Percentiles rank a stretch among this genome's conserved stretches.
These are phyloP conservation scores for Candida oleophila DNA, from an alignment of 805 yeast genomes.

Conservation along the genomic window DNA sequence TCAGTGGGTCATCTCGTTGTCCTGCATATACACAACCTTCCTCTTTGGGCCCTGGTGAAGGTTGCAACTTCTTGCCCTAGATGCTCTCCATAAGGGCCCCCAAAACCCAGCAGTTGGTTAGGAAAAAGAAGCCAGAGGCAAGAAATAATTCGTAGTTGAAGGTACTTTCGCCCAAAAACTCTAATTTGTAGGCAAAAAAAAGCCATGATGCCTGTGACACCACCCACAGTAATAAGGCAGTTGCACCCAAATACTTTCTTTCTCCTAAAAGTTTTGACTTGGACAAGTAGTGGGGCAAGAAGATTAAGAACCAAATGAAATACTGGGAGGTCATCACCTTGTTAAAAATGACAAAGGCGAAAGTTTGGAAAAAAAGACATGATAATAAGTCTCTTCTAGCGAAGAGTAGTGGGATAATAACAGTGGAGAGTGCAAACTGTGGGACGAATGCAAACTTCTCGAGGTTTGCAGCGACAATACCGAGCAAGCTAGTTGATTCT, in stretches of 20 bases:
- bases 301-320: conserved; percentile 89
- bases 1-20: neutral
- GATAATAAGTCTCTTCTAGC: conserved; percentile 31
- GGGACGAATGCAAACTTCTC: conserved; percentile 79
- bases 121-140: conserved; percentile 58
- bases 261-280: conserved; percentile 32
- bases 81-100: conserved; percentile 49
- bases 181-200: conserved; percentile 71
- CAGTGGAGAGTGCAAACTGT: conserved; percentile 60
- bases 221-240: conserved; percentile 59
- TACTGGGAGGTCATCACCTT: conserved; percentile 89
- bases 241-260: conserved; percentile 34
- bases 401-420: conserved; percentile 54
- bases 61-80: neutral
- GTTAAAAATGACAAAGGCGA: conserved; percentile 44
- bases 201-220: conserved; percentile 77
- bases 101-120: conserved; percentile 59
- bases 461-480: conserved; percentile 14
- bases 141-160: conserved; percentile 59
- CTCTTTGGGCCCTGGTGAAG: neutral
- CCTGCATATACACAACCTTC: neutral
- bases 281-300: conserved; percentile 71
- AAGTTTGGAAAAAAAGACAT: conserved; percentile 40
- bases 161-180: conserved; percentile 69
- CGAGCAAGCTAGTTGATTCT: neutral